Conservation (phyloP, 2,329 filamentous ascomycete genomes). For the Neofusicoccum parvum region DNA sequence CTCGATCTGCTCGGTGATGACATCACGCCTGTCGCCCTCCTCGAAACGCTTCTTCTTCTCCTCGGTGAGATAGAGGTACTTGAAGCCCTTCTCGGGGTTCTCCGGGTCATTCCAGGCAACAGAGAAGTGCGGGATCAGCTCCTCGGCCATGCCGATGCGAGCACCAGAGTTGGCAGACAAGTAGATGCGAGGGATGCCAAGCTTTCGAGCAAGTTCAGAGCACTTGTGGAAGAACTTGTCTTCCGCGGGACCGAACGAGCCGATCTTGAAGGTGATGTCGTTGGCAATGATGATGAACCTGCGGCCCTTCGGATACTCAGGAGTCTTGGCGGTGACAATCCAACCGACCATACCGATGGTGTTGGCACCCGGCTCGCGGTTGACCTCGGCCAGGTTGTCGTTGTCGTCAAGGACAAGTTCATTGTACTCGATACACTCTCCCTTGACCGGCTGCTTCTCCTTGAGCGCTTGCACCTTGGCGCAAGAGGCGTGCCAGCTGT, state of each 20-base stretch:
- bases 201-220: conserved; percentile 89
- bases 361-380: conserved; percentile 93
- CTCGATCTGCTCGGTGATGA: conserved; percentile 83
- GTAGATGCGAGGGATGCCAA: conserved; percentile 96
- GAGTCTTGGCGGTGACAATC: conserved; percentile 91
- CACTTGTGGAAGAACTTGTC: conserved; percentile 99
- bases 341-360: conserved; percentile 98
- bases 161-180: conserved; percentile 98
- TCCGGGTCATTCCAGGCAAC: conserved; percentile 89
- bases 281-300: conserved; percentile 97
- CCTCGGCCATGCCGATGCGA: conserved; percentile 92
- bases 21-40: conserved; percentile 71
- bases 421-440: conserved; percentile 90
- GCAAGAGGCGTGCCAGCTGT: conserved; percentile 80
- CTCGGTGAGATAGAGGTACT: conserved; percentile 91
- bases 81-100: conserved; percentile 87
- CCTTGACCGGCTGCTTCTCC: conserved; percentile 79
- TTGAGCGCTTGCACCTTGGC: conserved; percentile 73
- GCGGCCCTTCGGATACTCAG: conserved; percentile 89
- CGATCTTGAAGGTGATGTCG: conserved; percentile 99
- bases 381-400: conserved; percentile 89
- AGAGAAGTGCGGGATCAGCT: conserved; percentile 95
- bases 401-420: conserved; percentile 94
- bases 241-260: conserved; percentile 93
- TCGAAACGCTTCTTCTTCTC: conserved; percentile 86